Conservation (phyloP, 2,329 filamentous ascomycete genomes). For the Phialophora expanda region DNA sequence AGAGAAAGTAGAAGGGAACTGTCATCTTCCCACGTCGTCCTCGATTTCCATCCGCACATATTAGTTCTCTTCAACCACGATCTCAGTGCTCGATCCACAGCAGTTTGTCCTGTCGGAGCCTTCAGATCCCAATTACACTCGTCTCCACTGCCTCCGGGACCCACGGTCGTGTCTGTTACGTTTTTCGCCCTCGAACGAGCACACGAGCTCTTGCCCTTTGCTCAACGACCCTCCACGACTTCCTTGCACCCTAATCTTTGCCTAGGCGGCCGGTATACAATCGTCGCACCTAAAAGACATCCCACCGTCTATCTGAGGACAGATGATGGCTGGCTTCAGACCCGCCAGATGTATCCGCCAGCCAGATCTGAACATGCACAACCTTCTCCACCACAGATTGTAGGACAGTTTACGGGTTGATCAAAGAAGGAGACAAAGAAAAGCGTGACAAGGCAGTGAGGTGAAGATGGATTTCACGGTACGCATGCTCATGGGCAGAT, state of each 20-base stretch:
- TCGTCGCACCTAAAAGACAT: not conserved
- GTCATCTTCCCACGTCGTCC: conserved; percentile 10
- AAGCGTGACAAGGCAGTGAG: not conserved
- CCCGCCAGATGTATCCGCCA: conserved; percentile 23
- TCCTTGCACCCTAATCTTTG: not conserved
- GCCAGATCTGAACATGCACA: conserved; percentile 23
- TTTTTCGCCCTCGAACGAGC: conserved; percentile 17
- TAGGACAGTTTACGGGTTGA: conserved; percentile 18
- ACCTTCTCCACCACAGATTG: conserved; percentile 17
- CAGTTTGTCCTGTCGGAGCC: not conserved
- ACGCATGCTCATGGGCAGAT: conserved; percentile 12
- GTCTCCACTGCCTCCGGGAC: conserved; percentile 12
- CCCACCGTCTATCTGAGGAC: not conserved
- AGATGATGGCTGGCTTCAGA: conserved; percentile 22
- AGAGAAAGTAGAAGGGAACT: not conserved
- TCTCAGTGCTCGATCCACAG: not conserved
- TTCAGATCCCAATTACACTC: conserved; percentile 8
- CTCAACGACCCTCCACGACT: conserved; percentile 4
- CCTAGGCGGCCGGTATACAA: not conserved
- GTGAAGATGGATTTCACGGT: conserved; percentile 36
- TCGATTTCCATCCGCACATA: not conserved
- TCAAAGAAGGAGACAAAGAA: conserved; percentile 9
- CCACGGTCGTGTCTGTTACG: conserved; percentile 14
- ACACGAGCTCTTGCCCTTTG: conserved; percentile 24
- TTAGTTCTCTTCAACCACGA: not conserved